Conservation (phyloP, 2,329 filamentous ascomycete genomes). For the Endoconidiophora polonica region DNA sequence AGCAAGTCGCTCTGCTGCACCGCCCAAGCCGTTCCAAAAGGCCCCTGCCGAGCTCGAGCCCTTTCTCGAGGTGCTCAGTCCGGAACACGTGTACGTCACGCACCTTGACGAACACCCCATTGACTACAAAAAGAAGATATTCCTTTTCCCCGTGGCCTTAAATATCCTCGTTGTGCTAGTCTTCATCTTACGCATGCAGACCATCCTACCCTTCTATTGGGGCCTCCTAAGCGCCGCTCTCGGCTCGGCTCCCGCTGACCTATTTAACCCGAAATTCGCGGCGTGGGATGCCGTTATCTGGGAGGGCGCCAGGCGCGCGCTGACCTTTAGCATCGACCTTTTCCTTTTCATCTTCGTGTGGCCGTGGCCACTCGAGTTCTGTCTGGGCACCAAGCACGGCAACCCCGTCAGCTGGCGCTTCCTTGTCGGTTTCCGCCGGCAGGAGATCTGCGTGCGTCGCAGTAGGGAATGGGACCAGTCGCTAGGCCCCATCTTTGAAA, state of each 20-base stretch:
- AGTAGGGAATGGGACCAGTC: conserved; percentile 55
- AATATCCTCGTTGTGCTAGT: conserved; percentile 51
- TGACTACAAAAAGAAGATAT: conserved; percentile 66
- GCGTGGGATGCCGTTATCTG: conserved; percentile 38
- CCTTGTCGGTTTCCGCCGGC: conserved; percentile 55
- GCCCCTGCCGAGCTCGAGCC: conserved; percentile 45
- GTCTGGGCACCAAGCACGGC: conserved; percentile 38
- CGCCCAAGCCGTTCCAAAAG: conserved; percentile 50
- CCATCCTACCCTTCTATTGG: conserved; percentile 58
- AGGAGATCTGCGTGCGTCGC: conserved; percentile 67
- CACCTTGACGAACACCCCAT: conserved; percentile 60
- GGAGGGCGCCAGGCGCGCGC: conserved; percentile 41
- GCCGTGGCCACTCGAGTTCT: conserved; percentile 60
- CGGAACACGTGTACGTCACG: conserved; percentile 61
- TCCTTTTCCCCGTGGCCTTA: conserved; percentile 59
- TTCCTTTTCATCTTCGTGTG: conserved; percentile 49
- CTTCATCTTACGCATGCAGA: conserved; percentile 51
- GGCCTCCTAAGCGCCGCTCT: conserved; percentile 46
- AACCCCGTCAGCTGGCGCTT: conserved; percentile 60
- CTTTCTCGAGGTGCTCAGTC: conserved; percentile 50
- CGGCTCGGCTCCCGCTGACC: conserved; percentile 49
- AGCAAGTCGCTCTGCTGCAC: conserved; percentile 17
- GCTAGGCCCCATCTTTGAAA: conserved; percentile 34
- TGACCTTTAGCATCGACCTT: conserved; percentile 60
- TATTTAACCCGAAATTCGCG: conserved; percentile 40